phyloP scores from a whole-genome alignment of 148 eudicot species.

The Silene latifolia region DNA sequence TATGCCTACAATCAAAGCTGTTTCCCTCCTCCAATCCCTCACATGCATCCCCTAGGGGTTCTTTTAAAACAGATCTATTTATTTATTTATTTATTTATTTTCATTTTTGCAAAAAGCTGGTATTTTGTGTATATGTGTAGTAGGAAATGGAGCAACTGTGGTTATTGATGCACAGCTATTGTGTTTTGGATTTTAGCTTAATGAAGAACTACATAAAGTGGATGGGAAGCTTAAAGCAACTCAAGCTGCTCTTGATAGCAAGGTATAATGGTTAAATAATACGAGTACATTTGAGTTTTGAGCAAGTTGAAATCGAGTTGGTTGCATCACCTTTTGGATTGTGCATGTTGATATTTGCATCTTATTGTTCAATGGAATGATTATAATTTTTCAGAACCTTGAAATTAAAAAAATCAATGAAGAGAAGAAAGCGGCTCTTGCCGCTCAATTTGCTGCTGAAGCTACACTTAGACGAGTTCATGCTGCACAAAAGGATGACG shows the following conservation, averaged over 20 bases:
- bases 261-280: constrained; percentile 43
- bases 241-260: constrained; percentile 78
- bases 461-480: constrained; percentile 98
- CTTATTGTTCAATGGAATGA: constrained; percentile 11
- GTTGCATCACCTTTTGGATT: not conserved
- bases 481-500: constrained; percentile 93
- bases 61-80: not conserved
- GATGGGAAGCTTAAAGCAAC: constrained; percentile 81
- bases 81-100: not conserved
- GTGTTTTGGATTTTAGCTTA: constrained; percentile 42
- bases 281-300: not conserved
- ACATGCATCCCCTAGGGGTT: not conserved
- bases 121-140: not conserved
- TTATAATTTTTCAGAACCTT: constrained; percentile 57
- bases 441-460: constrained; percentile 98
- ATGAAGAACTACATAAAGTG: constrained; percentile 64
- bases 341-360: constrained; percentile 10
- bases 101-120: not conserved
- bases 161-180: constrained; percentile 4
- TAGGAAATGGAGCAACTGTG: not conserved
- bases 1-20: constrained; percentile 18
- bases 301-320: not conserved
- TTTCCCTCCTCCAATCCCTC: not conserved
- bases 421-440: constrained; percentile 82
- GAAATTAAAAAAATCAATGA: constrained; percentile 83